Evolutionary conservation across 257 asterid species (phyloP), one percentile per base, ranked within the genome.

Genomic region (Handroanthus guayacan): DNA sequence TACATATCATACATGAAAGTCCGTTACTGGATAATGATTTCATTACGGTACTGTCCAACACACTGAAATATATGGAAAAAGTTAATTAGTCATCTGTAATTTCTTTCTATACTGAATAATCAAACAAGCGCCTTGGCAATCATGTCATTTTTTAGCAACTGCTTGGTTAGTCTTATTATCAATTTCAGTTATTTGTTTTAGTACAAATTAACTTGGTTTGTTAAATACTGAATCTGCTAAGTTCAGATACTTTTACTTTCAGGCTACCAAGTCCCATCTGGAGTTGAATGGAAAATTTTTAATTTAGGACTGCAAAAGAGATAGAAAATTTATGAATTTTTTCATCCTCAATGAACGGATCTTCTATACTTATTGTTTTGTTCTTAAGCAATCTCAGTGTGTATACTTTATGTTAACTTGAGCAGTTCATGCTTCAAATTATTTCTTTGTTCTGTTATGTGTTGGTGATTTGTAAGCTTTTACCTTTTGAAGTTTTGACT

Each of bases 371-470:
- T 50, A 44, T 69, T 55, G 17, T 39, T 12, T 67, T 64, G 54
- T 71, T 67, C 69, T 67, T 62, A 62, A 74, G 69, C 62, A 57
- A 52, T 51, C 65, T 60, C 71, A 55, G 18, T 25, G 64, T 65
- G 68, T 38, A 51, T 67, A 57, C 72, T 61, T 69, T 4, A 47
- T 45, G 65, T 65, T 71, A 39, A 71, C 67, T 77, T 55, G 67
- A 72, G 57, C 71, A 43, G 70, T 69, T 56, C 44, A 36, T 69
- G 47, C 72, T 45, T 81, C 66, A 54, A 44, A 52, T 52, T 70
- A 11, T 36, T 58, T 25, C 43, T 44, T 9, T 18, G 50, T 25
- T 16, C 52, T 13, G 48, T 43, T 68, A 25, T 17, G 34, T 48
- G 56, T 16, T 70, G 39, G 38, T 20, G 61, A 37, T 73, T 79